These are phyloP conservation scores for Hyparrhenia diplandra DNA, from an alignment of 176 grass and related monocot genomes.

Conservation along the genomic window DNA sequence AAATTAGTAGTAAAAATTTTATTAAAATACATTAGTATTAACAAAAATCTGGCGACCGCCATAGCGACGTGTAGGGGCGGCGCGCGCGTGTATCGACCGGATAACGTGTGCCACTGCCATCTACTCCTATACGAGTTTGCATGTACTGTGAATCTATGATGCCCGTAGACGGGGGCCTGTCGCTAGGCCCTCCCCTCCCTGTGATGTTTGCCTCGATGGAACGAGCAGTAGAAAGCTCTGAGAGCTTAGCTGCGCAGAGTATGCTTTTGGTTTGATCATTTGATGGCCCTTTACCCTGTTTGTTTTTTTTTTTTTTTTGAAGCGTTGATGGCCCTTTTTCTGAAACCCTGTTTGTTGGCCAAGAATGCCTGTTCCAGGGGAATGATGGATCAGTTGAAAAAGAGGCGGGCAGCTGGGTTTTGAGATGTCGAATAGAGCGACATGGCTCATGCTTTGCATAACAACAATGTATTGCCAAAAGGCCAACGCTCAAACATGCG, in stretches of 20 bases:
- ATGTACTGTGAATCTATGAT: too few relatives aligned
- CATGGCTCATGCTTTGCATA: not conserved
- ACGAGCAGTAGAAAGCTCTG: not conserved
- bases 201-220: too few relatives aligned
- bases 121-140: not conserved
- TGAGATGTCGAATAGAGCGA: not conserved
- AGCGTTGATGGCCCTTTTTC: not conserved
- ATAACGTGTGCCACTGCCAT: not conserved
- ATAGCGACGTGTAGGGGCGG: not conserved
- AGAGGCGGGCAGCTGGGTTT: not conserved
- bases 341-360: not conserved
- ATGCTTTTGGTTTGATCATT: not conserved
- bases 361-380: not conserved
- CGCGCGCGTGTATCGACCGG: not conserved
- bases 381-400: constrained; percentile 18
- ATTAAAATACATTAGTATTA: too few relatives aligned
- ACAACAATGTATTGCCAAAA: not conserved
- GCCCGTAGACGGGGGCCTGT: not conserved
- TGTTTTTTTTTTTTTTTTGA: too few relatives aligned
- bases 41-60: too few relatives aligned
- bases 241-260: not conserved
- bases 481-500: not conserved
- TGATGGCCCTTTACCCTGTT: too few relatives aligned
- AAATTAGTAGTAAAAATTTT: too few relatives aligned
- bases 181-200: too few relatives aligned